These are phyloP conservation scores for Cryoendolithus antarcticus DNA, from an alignment of 2,329 filamentous ascomycete genomes.

Conservation along the genomic window DNA sequence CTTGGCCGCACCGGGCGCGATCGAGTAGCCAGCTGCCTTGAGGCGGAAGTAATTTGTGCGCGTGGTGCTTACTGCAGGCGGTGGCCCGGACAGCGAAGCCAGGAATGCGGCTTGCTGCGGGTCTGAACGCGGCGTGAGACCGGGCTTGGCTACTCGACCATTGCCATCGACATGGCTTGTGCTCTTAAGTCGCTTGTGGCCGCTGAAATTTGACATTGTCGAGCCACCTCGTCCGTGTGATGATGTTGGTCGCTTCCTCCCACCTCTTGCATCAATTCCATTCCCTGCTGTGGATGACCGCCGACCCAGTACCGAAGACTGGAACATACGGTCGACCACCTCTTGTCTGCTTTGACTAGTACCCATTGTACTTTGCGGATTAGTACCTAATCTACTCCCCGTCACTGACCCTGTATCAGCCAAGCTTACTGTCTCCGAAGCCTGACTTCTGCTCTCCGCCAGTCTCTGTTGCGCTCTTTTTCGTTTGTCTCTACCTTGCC, in stretches of 20 bases:
- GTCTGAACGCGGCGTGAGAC: slow-evolving; percentile 6
- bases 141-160: slow-evolving; percentile 12
- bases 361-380: background rate
- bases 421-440: slow-evolving; percentile 12
- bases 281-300: slow-evolving; percentile 4
- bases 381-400: background rate
- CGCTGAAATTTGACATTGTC: background rate
- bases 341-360: slow-evolving; percentile 4
- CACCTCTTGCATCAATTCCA: slow-evolving; percentile 9
- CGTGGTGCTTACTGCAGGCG: slow-evolving; percentile 29
- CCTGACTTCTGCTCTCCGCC: slow-evolving; percentile 11
- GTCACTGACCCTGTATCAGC: slow-evolving; percentile 1
- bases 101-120: slow-evolving; percentile 21
- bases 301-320: slow-evolving; percentile 5
- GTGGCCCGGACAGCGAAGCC: slow-evolving; percentile 13
- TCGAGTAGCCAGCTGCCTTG: slow-evolving; percentile 30
- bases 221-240: slow-evolving; percentile 10
- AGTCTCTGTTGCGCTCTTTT: slow-evolving; percentile 17
- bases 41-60: slow-evolving; percentile 40
- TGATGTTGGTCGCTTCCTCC: slow-evolving; percentile 17
- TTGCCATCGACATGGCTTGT: slow-evolving; percentile 14
- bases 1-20: background rate
- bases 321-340: slow-evolving; percentile 14
- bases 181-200: slow-evolving; percentile 20
- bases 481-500: slow-evolving; percentile 25